Conservation (phyloP, 2,329 filamentous ascomycete species). For the Penicillium brasilianum region DNA sequence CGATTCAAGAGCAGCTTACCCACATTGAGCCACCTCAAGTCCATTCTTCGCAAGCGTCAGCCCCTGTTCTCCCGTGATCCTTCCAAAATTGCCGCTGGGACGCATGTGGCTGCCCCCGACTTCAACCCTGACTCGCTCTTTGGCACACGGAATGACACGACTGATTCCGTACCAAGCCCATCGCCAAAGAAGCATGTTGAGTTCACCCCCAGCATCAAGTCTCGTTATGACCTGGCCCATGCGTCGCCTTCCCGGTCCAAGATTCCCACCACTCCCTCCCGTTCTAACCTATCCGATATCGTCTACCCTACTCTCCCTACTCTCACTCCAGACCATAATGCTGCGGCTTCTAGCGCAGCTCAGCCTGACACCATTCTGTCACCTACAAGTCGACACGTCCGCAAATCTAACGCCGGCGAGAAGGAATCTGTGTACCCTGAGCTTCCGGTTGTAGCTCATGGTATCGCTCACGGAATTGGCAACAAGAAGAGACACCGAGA, state of each 20-base stretch:
- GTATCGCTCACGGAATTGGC: slow-evolving; percentile 46
- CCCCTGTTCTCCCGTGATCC: slow-evolving; percentile 65
- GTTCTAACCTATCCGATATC: slow-evolving; percentile 34
- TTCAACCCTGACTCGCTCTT: slow-evolving; percentile 59
- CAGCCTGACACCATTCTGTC: slow-evolving; percentile 24
- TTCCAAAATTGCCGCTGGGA: slow-evolving; percentile 63
- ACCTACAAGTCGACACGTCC: slow-evolving; percentile 49
- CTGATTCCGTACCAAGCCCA: slow-evolving; percentile 62
- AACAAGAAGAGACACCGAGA: slow-evolving; percentile 49
- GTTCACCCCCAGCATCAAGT: slow-evolving; percentile 74
- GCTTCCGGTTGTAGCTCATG: slow-evolving; percentile 45
- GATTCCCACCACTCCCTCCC: slow-evolving; percentile 34
- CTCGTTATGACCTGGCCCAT: slow-evolving; percentile 42
- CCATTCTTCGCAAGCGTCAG: slow-evolving; percentile 66
- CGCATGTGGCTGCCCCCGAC: slow-evolving; percentile 53
- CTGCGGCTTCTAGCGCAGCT: slow-evolving; percentile 16
- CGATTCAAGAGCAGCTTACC: slow-evolving; percentile 53
- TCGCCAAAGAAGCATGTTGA: slow-evolving; percentile 79
- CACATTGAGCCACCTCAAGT: slow-evolving; percentile 61
- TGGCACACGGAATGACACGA: slow-evolving; percentile 32
- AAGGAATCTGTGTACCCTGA: slow-evolving; percentile 33
- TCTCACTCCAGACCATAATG: slow-evolving; percentile 43
- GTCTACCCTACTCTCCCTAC: slow-evolving; percentile 45
- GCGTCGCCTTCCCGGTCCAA: slow-evolving; percentile 51
- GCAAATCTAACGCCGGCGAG: slow-evolving; percentile 36